Percentiles rank a stretch among this genome's conserved stretches.
phyloP scores from a whole-genome alignment of 768 basidiomycete species.

The Crucibulum laeve region DNA sequence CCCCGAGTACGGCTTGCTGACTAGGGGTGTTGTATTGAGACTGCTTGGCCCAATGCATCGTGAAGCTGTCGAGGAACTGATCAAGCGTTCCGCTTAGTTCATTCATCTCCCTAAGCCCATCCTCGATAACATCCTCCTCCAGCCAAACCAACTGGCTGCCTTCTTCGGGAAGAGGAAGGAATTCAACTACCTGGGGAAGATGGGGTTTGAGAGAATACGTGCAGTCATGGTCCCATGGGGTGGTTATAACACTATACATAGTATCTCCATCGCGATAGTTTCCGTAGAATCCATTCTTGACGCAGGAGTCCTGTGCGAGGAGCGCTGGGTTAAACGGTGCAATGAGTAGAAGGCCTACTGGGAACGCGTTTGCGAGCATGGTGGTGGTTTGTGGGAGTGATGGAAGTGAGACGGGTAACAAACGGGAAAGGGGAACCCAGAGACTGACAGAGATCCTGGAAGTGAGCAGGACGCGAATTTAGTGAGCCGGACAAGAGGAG shows the following conservation, averaged over 20 bases:
- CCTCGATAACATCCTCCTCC: conserved; percentile 50
- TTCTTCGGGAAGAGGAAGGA: neutral
- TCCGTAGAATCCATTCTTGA: conserved; percentile 50
- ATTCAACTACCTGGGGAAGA: neutral
- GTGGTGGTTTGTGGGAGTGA: no score
- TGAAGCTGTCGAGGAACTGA: neutral
- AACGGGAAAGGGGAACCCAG: no score
- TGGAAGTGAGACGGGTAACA: no score
- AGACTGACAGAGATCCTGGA: neutral
- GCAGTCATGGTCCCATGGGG: conserved; percentile 5
- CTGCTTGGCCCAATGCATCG: neutral
- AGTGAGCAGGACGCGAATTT: no score
- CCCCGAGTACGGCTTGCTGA: no score
- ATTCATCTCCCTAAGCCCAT: conserved; percentile 24
- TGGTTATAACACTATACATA: conserved; percentile 40
- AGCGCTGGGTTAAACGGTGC: conserved; percentile 38
- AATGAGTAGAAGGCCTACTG: conserved; percentile 33
- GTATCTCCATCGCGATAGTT: conserved; percentile 39
- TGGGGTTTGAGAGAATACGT: neutral
- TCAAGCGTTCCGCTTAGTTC: neutral
- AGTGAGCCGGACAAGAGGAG: no score
- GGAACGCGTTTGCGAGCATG: conserved; percentile 17
- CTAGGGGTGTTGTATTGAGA: no score
- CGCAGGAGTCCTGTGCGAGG: conserved; percentile 37
- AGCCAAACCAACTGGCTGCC: conserved; percentile 54